Base-by-base conservation (phyloP, 306 rosid species). In the Cucurbita moschata region DNA sequence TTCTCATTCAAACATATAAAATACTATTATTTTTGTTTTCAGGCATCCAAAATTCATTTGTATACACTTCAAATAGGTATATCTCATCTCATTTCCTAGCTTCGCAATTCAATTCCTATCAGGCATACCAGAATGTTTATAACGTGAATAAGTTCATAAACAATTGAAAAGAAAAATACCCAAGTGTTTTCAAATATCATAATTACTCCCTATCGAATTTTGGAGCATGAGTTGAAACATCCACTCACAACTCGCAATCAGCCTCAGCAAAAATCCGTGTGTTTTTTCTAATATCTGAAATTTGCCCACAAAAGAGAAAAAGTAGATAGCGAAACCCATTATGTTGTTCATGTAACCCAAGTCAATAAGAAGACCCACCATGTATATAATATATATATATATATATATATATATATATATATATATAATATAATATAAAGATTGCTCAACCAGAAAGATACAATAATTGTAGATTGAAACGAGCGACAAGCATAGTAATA, bases 301-400 rank as follows among this genome's bases (percentile, higher is more conserved):
- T 3, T 9, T 18, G 53, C 53, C 65, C 62, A 39, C 21, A 77
- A 58, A 75, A 68, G 77, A 76, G 81, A 81, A 81, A 79, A 83
- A 83, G 77, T 16, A 81, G 74, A 79, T 81, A 78, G 65, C 74
- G 74, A 49, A 50, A 70, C 47, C 73, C 73, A 42, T 47, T 46
- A 23, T 23, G 73, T 23, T 47, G 54, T 47, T 68, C 12, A 67
- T 67, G 56, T 46, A 67, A 44, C 38, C 19, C 12, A 46, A 47
- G 73, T 68, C 73, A 47, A 47, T 6, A 47, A 68, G 42, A 50
- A 70, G 40, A 15, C 59, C 60, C 74, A 50, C 60, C 59, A 18
- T 18, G n/a, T 2, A 19, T 6, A 66, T 18, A 26, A 18, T 18
- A 40, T 60, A 38, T 13, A 16, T 35, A 60, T 15, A 65, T 43